Evolutionary conservation across 1,284 basidiomycete species (phyloP).

Genomic region (Pholiota adiposa): DNA sequence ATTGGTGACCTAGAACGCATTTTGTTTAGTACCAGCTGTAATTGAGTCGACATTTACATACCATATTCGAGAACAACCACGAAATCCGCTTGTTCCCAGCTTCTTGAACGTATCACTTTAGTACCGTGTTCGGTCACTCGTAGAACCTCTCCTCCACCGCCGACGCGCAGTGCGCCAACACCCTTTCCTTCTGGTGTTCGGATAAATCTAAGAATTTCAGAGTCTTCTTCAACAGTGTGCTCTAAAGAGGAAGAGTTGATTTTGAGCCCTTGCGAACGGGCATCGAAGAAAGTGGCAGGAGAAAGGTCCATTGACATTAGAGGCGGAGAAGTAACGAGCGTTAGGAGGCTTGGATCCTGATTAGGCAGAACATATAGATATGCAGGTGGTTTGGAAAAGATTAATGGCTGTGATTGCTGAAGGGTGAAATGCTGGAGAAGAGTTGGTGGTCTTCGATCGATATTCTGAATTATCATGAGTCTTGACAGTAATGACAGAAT

Average conservation of each 20-base stretch:
- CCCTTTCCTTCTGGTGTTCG: slow-evolving; percentile 79
- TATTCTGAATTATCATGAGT: slow-evolving; percentile 57
- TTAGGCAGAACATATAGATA: slow-evolving; percentile 61
- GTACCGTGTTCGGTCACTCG: slow-evolving; percentile 49
- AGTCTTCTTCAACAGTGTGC: slow-evolving; percentile 49
- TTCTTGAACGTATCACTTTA: slow-evolving; percentile 45
- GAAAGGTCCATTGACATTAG: slow-evolving; percentile 60
- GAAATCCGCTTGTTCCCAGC: slow-evolving; percentile 60
- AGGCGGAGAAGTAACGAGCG: slow-evolving; percentile 63
- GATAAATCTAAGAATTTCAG: slow-evolving; percentile 61
- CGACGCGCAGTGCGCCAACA: slow-evolving; percentile 62
- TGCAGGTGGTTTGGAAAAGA: slow-evolving; percentile 48
- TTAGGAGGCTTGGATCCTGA: slow-evolving; percentile 47
- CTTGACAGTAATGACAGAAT: background rate
- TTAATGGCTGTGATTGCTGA: slow-evolving; percentile 58
- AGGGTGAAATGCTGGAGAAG: slow-evolving; percentile 78
- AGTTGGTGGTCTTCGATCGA: slow-evolving; percentile 89
- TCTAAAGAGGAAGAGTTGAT: slow-evolving; percentile 43
- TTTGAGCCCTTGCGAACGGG: slow-evolving; percentile 53
- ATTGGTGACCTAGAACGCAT: slow-evolving; percentile 44
- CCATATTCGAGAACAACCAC: slow-evolving; percentile 72
- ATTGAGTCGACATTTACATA: slow-evolving; percentile 16
- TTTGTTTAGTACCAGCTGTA: background rate
- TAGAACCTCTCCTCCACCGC: slow-evolving; percentile 66
- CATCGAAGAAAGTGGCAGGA: slow-evolving; percentile 62